Conservation (phyloP, 163 green algal species). For the Volvox carteri region DNA sequence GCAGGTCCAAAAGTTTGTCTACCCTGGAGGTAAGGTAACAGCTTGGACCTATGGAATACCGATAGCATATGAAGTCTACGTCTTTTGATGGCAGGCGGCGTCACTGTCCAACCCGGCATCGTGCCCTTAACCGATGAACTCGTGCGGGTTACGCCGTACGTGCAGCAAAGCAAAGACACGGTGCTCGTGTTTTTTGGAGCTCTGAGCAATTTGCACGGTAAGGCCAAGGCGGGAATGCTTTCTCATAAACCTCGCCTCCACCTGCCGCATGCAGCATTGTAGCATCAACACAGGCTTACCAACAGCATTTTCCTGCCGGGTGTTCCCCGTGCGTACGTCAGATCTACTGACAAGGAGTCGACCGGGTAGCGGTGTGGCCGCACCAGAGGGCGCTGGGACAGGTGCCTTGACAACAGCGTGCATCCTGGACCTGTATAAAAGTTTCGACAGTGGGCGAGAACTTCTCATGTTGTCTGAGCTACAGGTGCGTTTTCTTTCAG, state of each 20-base stretch:
- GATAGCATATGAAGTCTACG: neutral
- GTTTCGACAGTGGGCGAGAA: constrained; percentile 59
- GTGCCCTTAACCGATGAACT: constrained; percentile 34
- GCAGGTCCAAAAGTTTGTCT: constrained; percentile 29
- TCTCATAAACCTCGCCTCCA: too few relatives aligned
- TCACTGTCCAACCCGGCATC: constrained; percentile 21
- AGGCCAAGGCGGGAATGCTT: neutral
- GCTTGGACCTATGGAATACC: neutral
- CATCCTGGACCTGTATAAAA: constrained; percentile 70
- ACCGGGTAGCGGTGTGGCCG: neutral
- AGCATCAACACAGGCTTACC: too few relatives aligned
- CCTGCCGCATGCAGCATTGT: neutral
- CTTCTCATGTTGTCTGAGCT: constrained; percentile 84
- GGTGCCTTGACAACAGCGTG: constrained; percentile 69
- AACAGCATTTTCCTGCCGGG: too few relatives aligned
- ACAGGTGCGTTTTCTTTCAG: constrained; percentile 73
- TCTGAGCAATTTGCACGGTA: constrained; percentile 27
- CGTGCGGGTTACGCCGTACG: constrained; percentile 32
- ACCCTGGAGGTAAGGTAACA: neutral
- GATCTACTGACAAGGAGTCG: neutral
- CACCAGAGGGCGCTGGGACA: neutral
- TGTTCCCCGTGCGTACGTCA: neutral
- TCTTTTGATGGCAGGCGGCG: neutral
- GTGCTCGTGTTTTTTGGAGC: constrained; percentile 34
- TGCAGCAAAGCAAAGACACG: constrained; percentile 13